Evolutionary conservation across 805 yeast species (phyloP), one percentile per base, ranked within the genome.

Genomic region (Candida namnaoensis): DNA sequence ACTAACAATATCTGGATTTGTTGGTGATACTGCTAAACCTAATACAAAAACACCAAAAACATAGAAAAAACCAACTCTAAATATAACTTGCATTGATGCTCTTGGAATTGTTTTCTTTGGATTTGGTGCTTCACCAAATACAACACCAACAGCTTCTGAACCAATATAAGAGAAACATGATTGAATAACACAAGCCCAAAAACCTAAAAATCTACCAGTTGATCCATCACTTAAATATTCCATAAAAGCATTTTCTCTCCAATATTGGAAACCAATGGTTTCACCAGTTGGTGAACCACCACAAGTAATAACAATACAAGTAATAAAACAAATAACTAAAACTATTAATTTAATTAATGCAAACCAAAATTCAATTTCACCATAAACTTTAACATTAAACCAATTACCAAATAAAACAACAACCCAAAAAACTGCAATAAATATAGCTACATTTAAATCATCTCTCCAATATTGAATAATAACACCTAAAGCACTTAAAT

Each of bases 21-120:
- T 66, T 43, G 72, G 69, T 15, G 79, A 71, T 41, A 76, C 82
- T 52, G 78, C 66, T 66, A 76, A 69, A 41, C 82, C 82, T 45
- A 78, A 57, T 45, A 76, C 64, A 46, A 76, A 68, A 38, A 72
- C 71, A 33, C 80, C 69, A 27, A 68, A 58, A 41, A 77, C 49
- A 66, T 78, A 80, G 50, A 78, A 75, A 12, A 62, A 57, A 49
- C 62, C 68, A 52, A 80, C 71, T 59, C 78, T 75, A 60, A 69
- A 73, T 40, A 78, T 65, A 38, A 79, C 72, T 47, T 76, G 65
- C 40, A 62, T 69, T 48, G 77, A 71, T 15, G 78, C 79, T 48
- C 66, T 71, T 9, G 76, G 76, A 47, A 77, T 69, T 19, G 67
- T 65, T 38, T 64, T 59, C 48, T 78, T 64, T 30, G 80, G 78